Evolutionary conservation across 1,284 basidiomycete species (phyloP), one percentile per base, ranked within the genome.

Genomic region (Ceratobasidium sp.): DNA sequence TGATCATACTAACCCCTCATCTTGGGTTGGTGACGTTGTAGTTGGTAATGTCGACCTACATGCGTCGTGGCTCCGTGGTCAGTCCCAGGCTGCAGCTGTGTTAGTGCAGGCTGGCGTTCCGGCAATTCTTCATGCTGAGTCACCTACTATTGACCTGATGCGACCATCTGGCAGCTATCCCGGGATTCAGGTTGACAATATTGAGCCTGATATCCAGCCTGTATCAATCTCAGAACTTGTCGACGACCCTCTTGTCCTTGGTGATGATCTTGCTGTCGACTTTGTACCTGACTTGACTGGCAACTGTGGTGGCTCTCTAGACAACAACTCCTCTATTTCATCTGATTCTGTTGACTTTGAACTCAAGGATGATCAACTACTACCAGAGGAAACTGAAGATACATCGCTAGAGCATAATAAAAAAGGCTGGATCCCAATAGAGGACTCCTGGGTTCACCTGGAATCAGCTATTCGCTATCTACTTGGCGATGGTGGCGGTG

Each of bases 1-100:
- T 37, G 80, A 81, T 54, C 80, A 81, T 28, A 67, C 78, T 1
- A 81, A 81, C 66, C 78, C 77, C 0, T 39, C 68, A 26, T 78
- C 78, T 8, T 79, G 78, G 79, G n/a, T 11, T 31, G 79, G 78
- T 1, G 54, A 80, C 66, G 73, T 76, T 0, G 23, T 65, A 20
- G 79, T 71, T 5, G 53, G 66, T 31, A 53, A 65, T 49, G 76
- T 78, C 15, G 28, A 65, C 26, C 58, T 69, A 15, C 11, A 54
- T 10, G 4, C 56, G 0, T 56, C n/a, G n/a, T 78, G 77, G 77
- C 11, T 15, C 4, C 6, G 3, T n/a, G 77, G 77, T 17, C 77
- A 47, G 6, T 26, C 47, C 28, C 53, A 42, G 7, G 77, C 77
- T 20, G 53, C 51, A 26, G 37, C 1, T 7, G 33, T 35, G 3